These are phyloP conservation scores for Myriosclerotinia curreyana DNA, from an alignment of 2,329 filamentous ascomycete genomes.

Conservation along the genomic window DNA sequence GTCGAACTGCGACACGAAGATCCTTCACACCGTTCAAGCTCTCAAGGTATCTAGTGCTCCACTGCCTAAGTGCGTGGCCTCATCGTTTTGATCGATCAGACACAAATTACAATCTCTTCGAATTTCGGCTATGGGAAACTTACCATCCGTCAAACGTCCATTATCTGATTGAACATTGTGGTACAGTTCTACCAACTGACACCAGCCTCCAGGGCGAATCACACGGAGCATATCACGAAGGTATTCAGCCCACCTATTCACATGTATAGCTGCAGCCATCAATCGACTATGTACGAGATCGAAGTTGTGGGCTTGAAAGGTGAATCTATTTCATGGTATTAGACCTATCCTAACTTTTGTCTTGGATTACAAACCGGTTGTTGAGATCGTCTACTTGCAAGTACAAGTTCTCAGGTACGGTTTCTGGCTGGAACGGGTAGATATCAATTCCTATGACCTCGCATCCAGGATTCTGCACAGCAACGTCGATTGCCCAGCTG, in stretches of 20 bases:
- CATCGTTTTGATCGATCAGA: constrained; percentile 16
- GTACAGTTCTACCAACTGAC: constrained; percentile 85
- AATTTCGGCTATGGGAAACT: constrained; percentile 30
- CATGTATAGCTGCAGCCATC: constrained; percentile 35
- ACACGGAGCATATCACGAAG: constrained; percentile 71
- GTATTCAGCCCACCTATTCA: constrained; percentile 69
- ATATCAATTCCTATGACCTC: constrained; percentile 72
- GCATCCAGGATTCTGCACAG: constrained; percentile 59
- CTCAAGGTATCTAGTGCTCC: constrained; percentile 64
- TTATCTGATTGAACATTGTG: constrained; percentile 84
- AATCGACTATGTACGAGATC: constrained; percentile 69
- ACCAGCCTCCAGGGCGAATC: constrained; percentile 75
- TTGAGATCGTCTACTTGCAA: constrained; percentile 65
- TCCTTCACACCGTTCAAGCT: constrained; percentile 64
- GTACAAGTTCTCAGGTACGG: constrained; percentile 63
- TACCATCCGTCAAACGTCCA: constrained; percentile 66
- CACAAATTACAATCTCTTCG: neutral
- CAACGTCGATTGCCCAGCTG: constrained; percentile 67
- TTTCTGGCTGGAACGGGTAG: constrained; percentile 65
- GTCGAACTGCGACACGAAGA: constrained; percentile 58
- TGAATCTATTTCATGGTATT: constrained; percentile 49
- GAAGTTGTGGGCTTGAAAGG: constrained; percentile 68
- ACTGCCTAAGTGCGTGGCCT: constrained; percentile 64
- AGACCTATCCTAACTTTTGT: constrained; percentile 8
- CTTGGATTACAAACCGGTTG: constrained; percentile 46